Base-by-base conservation (phyloP, 345 rosid species). In the Leavenworthia alabamica region DNA sequence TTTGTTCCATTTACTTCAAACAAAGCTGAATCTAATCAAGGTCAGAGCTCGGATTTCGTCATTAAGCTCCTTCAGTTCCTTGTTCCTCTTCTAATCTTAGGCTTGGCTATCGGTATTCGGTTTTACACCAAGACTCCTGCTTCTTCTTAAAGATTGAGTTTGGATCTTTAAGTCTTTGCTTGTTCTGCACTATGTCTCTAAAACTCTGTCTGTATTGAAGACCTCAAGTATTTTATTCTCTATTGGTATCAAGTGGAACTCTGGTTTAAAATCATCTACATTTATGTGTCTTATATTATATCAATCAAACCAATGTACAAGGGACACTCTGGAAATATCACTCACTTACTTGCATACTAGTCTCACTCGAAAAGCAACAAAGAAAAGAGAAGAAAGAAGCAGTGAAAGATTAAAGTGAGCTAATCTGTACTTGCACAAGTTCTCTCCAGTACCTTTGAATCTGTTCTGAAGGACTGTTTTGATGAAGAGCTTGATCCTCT, bases 401-500 rank as follows among this genome's bases (percentile, higher is more conserved):
- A 3, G 4, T 5, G 16, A 14, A 32, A 22, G 5, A 3, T 17
- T 17, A 9, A 27, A 39, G 8, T 53, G 64, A 43, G 46, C 75
- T 79, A 86, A 56, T 84, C 90, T 7, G 78, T 84, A 71, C 95
- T 87, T 28, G 88, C 90, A 65, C 90, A 84, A 54, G 88, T 84
- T 73, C 95, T 78, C 70, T 84, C 88, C 43, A 82, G 81, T 67
- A 80, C 90, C 77, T 81, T 82, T 60, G 90, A 84, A 62, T 84
- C 95, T 42, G 95, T 85, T 74, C 86, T 79, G 40, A 82, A 82
- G 23, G 98, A 92, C 29, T 86, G 81, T 70, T 82, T 92, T 1
- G 97, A 92, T 6, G 96, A 95, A 42, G 98, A 89, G 71, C 83
- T 92, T 39, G 98, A 89, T 73, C 91, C 98, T 57, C 90, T 74